phyloP scores from a whole-genome alignment of 192 early-diverging fungal species.

The Pilaira anomala region DNA sequence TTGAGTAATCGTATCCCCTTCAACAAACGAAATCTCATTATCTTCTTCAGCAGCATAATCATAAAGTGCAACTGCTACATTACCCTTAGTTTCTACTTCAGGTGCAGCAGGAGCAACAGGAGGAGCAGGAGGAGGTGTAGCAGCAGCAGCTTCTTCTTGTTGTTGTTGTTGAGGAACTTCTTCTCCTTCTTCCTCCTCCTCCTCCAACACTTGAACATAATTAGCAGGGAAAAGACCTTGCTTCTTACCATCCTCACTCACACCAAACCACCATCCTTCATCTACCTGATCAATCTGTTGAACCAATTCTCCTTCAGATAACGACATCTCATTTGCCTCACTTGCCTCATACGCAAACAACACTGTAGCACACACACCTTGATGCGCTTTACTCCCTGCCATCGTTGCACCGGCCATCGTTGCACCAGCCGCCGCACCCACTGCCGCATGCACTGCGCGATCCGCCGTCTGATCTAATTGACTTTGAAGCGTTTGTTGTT shows the following conservation, averaged over 20 bases:
- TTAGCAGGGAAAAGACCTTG: slow-evolving; percentile 81
- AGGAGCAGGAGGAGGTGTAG: slow-evolving; percentile 23
- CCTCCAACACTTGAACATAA: not conserved
- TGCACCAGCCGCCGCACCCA: slow-evolving; percentile 24
- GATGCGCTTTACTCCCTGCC: slow-evolving; percentile 12
- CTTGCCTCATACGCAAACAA: slow-evolving; percentile 74
- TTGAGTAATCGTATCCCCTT: slow-evolving; percentile 69
- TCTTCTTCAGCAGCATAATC: slow-evolving; percentile 85
- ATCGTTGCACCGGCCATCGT: slow-evolving; percentile 24
- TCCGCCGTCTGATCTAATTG: slow-evolving; percentile 21
- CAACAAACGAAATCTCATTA: slow-evolving; percentile 81
- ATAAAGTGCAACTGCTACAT: slow-evolving; percentile 64
- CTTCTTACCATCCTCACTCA: slow-evolving; percentile 65
- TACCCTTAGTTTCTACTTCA: slow-evolving; percentile 33
- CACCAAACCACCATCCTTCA: slow-evolving; percentile 93
- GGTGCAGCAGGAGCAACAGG: slow-evolving; percentile 23
- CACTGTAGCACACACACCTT: slow-evolving; percentile 57
- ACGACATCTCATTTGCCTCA: slow-evolving; percentile 82
- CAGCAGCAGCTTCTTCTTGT: slow-evolving; percentile 23
- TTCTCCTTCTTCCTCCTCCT: not conserved
- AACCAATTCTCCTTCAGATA: slow-evolving; percentile 82
- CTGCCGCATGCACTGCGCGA: slow-evolving; percentile 22
- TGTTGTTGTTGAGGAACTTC: too few species aligned
- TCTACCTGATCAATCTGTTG: slow-evolving; percentile 75
- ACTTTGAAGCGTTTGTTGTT: slow-evolving; percentile 18